Evolutionary conservation across 179 eudicot genomes (phyloP), one percentile per base, ranked within the genome.

Genomic region (Camellia oleifera): DNA sequence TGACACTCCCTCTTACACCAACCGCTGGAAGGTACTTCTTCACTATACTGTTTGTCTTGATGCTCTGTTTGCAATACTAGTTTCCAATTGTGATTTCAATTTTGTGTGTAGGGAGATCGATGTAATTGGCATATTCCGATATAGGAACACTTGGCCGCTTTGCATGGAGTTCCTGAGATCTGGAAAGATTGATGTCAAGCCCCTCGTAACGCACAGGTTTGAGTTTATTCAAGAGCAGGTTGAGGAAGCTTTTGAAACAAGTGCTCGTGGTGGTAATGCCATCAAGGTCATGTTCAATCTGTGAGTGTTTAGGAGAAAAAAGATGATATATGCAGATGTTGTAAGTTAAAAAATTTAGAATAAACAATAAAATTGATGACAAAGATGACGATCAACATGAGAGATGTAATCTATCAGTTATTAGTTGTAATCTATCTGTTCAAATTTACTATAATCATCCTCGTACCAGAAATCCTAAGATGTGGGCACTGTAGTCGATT

Each of bases 281-380:
- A 91, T 92, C 68, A 91, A 92, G 78, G 97, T 92, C 78, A 91
- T 92, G 97, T 92, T 92, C 66, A 91, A 87, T 84, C 78, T 92
- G 81, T 92, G 40, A 32, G 40, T 32, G 40, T 32, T 32, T 0
- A 84, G 66, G 18, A 10, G 53, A 9, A 9, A 9, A 9, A 52
- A 52, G 4, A 5, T 9, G 54, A 52, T 52, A 52, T 52, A 52
- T 52, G 54, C 54, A 52, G 9, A 52, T 52, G 54, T 52, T 52
- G 54, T 32, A 32, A 32, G 40, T 32, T 32, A 32, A 32, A 32
- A 32, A 32, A 32, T 32, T 32, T 32, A 32, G 40, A 32, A 32
- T 32, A 32, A 32, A 32, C 40, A 32, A 32, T 32, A 32, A 32
- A 32, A 32, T 32, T 32, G 40, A 32, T 32, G 40, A 32, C 40